These are phyloP conservation scores for Sphaerulina populicola DNA, from an alignment of 2,329 filamentous ascomycete species.

Conservation along the genomic window DNA sequence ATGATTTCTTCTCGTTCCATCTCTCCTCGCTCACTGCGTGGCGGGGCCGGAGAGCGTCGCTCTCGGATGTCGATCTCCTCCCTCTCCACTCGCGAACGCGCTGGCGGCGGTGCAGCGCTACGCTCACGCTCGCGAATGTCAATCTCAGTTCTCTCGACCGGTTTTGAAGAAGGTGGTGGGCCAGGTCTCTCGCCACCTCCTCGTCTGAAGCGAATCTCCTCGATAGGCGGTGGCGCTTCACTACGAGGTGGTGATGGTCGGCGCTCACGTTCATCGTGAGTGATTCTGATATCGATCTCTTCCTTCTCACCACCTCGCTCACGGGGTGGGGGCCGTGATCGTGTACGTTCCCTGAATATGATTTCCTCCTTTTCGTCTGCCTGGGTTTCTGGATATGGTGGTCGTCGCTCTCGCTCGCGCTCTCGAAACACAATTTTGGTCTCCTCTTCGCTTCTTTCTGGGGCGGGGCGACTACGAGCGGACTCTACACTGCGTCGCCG, in stretches of 20 bases:
- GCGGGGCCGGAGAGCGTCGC: slow-evolving; percentile 16
- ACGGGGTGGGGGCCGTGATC: slow-evolving; percentile 30
- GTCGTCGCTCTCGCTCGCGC: slow-evolving; percentile 21
- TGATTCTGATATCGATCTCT: slow-evolving; percentile 33
- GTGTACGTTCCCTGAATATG: slow-evolving; percentile 33
- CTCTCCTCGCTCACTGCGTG: slow-evolving; percentile 16
- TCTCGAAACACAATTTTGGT: slow-evolving; percentile 36
- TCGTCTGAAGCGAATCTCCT: slow-evolving; percentile 44
- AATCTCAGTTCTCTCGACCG: slow-evolving; percentile 28
- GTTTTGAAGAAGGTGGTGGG: slow-evolving; percentile 14
- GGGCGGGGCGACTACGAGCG: slow-evolving; percentile 26
- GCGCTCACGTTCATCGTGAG: slow-evolving; percentile 20
- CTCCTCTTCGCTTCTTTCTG: slow-evolving; percentile 35
- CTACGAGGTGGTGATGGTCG: slow-evolving; percentile 28
- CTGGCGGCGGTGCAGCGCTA: slow-evolving; percentile 21
- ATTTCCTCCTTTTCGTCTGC: slow-evolving; percentile 34
- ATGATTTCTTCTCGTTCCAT: slow-evolving; percentile 33
- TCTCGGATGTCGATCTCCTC: slow-evolving; percentile 36
- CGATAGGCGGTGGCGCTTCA: slow-evolving; percentile 32
- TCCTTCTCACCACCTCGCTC: slow-evolving; percentile 28
- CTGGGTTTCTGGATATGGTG: slow-evolving; percentile 26
- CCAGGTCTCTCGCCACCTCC: slow-evolving; percentile 28
- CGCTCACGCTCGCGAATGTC: slow-evolving; percentile 21
- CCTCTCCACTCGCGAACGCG: slow-evolving; percentile 17
- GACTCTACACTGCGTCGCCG: slow-evolving; percentile 25